These are phyloP conservation scores for Xylaria hypoxylon DNA, from an alignment of 2,329 filamentous ascomycete genomes.

Conservation along the genomic window DNA sequence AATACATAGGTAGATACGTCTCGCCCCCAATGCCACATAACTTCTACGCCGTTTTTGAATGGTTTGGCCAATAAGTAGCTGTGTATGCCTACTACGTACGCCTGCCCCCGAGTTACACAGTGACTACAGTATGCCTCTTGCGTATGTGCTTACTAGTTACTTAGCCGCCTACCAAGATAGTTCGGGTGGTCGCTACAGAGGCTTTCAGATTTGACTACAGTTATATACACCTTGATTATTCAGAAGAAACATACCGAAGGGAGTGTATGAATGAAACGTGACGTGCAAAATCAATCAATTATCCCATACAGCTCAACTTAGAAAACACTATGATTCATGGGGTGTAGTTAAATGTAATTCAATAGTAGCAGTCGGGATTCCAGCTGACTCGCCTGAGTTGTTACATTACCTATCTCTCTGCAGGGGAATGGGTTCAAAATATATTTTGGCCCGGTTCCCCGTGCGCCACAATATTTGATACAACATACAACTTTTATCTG, in stretches of 20 bases:
- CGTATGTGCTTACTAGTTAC: not conserved
- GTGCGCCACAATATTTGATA: constrained; percentile 14
- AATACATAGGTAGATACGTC: not conserved
- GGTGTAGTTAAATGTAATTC: not conserved
- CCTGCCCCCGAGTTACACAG: constrained; percentile 6
- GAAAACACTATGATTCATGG: not conserved
- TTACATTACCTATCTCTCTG: constrained; percentile 7
- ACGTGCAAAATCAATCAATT: not conserved
- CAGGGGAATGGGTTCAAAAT: constrained; percentile 6
- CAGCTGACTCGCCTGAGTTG: constrained; percentile 21
- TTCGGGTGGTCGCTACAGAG: not conserved
- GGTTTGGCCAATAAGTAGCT: not conserved
- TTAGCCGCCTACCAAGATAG: not conserved
- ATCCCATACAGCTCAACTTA: not conserved
- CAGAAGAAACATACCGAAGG: not conserved
- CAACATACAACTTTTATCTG: not conserved
- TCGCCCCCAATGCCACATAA: constrained; percentile 4
- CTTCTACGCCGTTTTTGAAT: not conserved
- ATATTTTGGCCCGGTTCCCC: not conserved
- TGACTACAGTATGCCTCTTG: not conserved
- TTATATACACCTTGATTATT: not conserved
- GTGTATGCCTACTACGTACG: not conserved
- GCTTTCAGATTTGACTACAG: not conserved
- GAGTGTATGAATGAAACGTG: not conserved
- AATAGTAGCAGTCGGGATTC: not conserved